These are phyloP conservation scores for Podospora didyma DNA, from an alignment of 495 filamentous ascomycete species.

Conservation along the genomic window DNA sequence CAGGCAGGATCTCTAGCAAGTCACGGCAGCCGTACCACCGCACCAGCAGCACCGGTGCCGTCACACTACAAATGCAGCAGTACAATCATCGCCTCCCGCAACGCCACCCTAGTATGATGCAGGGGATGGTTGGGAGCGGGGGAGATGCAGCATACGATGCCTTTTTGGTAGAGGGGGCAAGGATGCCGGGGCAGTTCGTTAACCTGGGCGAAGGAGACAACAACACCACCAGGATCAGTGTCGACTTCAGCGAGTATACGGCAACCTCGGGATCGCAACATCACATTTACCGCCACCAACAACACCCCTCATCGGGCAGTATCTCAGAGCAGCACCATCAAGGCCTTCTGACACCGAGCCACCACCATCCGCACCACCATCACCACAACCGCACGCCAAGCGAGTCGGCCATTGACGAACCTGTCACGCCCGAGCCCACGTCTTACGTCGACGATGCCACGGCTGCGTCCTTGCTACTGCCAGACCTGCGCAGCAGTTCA, in stretches of 20 bases:
- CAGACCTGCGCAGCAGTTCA: neutral
- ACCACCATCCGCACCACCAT: conserved; percentile 1
- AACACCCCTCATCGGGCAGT: neutral
- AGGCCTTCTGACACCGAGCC: neutral
- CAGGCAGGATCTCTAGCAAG: neutral
- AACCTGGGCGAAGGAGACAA: neutral
- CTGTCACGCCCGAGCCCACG: conserved; percentile 13
- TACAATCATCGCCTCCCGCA: neutral
- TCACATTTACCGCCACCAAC: neutral
- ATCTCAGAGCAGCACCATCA: neutral
- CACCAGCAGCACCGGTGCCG: neutral
- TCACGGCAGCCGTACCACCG: neutral
- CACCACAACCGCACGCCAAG: neutral
- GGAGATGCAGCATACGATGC: neutral
- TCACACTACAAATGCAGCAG: neutral
- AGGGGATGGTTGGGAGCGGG: neutral
- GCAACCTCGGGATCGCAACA: neutral
- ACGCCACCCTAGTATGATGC: neutral
- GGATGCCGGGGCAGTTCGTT: neutral
- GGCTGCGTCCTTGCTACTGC: conserved; percentile 1
- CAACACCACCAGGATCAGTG: neutral
- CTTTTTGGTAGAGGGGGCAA: neutral
- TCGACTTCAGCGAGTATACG: neutral
- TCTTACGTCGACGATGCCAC: neutral
- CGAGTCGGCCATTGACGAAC: conserved; percentile 10